Percentiles rank a stretch among this genome's conserved stretches.
Evolutionary conservation across 2,329 filamentous ascomycete genomes (phyloP).

Genomic region (Microdochium nivale): DNA sequence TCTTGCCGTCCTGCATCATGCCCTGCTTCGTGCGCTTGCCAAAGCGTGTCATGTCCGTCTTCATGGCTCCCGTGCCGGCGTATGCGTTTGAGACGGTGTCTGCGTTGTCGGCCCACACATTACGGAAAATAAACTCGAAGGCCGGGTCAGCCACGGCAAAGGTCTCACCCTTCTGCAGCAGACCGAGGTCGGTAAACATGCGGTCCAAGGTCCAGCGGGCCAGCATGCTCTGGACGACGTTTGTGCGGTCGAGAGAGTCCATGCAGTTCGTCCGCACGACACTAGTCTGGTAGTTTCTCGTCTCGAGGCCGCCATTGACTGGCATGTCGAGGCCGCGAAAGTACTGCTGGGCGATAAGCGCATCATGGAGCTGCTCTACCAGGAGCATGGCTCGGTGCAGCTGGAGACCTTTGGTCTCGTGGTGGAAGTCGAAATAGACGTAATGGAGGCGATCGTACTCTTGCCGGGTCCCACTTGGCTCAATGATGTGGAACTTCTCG

Average conservation of each 20-base stretch:
- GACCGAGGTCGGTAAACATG: constrained; percentile 76
- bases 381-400: constrained; percentile 89
- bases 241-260: constrained; percentile 97
- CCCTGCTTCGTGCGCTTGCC: constrained; percentile 81
- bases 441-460: constrained; percentile 85
- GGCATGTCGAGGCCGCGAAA: constrained; percentile 88
- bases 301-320: constrained; percentile 67
- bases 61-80: constrained; percentile 92
- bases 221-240: constrained; percentile 96
- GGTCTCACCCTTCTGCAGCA: constrained; percentile 66
- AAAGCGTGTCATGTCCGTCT: constrained; percentile 95
- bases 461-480: constrained; percentile 46
- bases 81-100: constrained; percentile 90
- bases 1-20: constrained; percentile 76
- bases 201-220: constrained; percentile 82
- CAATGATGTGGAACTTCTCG: constrained; percentile 76
- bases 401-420: constrained; percentile 88
- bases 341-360: constrained; percentile 73
- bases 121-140: constrained; percentile 90
- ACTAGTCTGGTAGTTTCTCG: constrained; percentile 72
- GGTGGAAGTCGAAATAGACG: constrained; percentile 97
- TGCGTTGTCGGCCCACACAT: constrained; percentile 97
- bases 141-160: constrained; percentile 67
- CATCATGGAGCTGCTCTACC: constrained; percentile 71
- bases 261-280: constrained; percentile 98